Evolutionary conservation across 1,284 basidiomycete genomes (phyloP), one percentile per base, ranked within the genome.

Genomic region (Marasmius oreades): DNA sequence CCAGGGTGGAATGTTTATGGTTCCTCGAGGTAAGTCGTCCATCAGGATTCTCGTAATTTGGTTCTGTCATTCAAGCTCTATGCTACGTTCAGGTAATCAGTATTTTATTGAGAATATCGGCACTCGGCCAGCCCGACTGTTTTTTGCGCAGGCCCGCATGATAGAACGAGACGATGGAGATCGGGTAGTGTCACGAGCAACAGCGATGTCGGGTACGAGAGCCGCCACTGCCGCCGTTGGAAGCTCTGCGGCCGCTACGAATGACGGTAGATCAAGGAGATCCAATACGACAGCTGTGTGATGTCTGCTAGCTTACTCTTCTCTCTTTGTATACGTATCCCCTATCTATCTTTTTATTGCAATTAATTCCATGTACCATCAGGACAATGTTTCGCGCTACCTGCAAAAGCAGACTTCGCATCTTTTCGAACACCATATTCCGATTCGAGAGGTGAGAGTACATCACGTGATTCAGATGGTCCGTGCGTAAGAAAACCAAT

Each of bases 1-100:
- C 6, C 84, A 88, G 1, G 93, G 92, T 11, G 94, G 88, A 5
- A 89, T 88, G 80, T 96, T 97, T 69, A 80, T 97, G 65, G 88
- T 98, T 23, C 95, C 95, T 1, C 81, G 93, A 77, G 93, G 93
- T 90, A 63, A 63, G 80, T 70, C 26, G 43, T 18, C 12, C 10
- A 22, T 34, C 23, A 20, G 33, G 18, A 50, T 26, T 26, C 18
- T 28, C 31, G 50, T 42, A 18, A 33, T 23, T 26, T 22, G 37
- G 10, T 42, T 11, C 26, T 43, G 37, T 50, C 51, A 50, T 47
- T 36, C 5, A 6, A 4, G 14, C n/a, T 20, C 20, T 36, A 45
- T 52, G 36, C 57, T 33, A 37, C 24, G 20, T 37, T 12, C 64
- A 91, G 94, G 93, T 26, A 99, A 99, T 70, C 82, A 81, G 6